Evolutionary conservation across 441 rosid genomes (phyloP), one percentile per base, ranked within the genome.

Genomic region (Mallotus repandus): DNA sequence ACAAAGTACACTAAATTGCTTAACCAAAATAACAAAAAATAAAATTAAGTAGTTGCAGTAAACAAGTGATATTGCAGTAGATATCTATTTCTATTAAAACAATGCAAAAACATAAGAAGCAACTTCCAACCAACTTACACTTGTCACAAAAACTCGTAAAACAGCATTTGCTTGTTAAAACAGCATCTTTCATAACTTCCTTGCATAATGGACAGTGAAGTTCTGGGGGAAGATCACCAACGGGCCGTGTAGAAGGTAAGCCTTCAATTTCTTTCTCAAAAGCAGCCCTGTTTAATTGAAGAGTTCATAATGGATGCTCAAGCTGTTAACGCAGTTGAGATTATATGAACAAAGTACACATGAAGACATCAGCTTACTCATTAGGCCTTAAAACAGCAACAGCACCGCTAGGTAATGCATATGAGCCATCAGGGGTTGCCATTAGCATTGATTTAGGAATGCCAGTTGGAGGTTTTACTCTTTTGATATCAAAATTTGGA

Each of bases 131-230:
- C 52, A 61, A 79, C 88, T 84, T 82, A 93, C 97, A 96, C 77
- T 87, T 89, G 72, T 96, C 95, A 69, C 98, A 96, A 71, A 90
- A 96, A 74, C 99, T 96, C 48, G 79, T 83, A 76, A 86, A 93
- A 84, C 99, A 96, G 68, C 99, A 96, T 81, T 89, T 96, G 91
- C 99, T 96, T 14, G 98, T 93, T 79, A 96, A 81, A 2, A 89
- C 97, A 76, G 99, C 99, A 83, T 96, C 96, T 83, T 85, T 93
- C 98, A 96, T 96, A n/a, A 96, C 98, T 86, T 96, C 97, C 86
- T 86, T 96, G 88, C 99, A 96, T 79, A 93, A 79, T 6, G 97
- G 98, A 70, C 99, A 96, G 77, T 88, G 94, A 69, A 96, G 88
- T 80, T 96, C 99, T 19, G 98, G 98, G 1, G 99, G 98, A 79